Evolutionary conservation across 108 stramenopile species (phyloP), one percentile per base, ranked within the genome.

Genomic region (Fragilariopsis cylindrus): DNA sequence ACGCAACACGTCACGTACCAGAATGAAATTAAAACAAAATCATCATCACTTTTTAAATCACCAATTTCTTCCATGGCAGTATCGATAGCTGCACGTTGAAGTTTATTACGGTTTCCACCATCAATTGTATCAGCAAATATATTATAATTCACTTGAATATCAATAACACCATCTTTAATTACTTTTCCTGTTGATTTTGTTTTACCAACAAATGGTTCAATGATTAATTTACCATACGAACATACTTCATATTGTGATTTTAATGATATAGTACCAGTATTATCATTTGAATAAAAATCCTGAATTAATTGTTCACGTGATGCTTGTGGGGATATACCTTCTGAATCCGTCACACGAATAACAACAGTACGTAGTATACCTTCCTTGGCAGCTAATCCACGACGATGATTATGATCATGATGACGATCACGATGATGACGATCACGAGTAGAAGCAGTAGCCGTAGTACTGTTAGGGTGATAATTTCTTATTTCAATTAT

Each of bases 21-120:
- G 56, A 87, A 46, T 46, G 84, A 90, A 41, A 76, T 73, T 82
- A 87, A 81, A 57, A 85, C 84, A 60, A 85, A 84, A 65, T 84
- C 65, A 57, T 54, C 56, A 12, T 77, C 52, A 46, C 74, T 64
- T 45, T 60, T 44, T 30, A 30, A 30, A 30, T 30, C 30, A 30
- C 30, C 30, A 30, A 30, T 30, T 30, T 30, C 30, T 30, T 30
- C 30, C 2, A 30, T 30, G 2, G 30, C 30, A 30, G 30, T 30
- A 30, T 30, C 30, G 2, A 30, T 30, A 30, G 30, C 30, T 30
- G 30, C 30, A 30, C 30, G 30, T 30, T 30, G 30, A 30, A 30
- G 30, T 30, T 30, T 30, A 30, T 30, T 30, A 2, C 30, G 30
- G 2, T 2, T 30, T 30, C 30, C 30, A 30, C 30, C 30, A 40